Base-by-base conservation (phyloP, 2,329 filamentous ascomycete species). In the Aspergillus puulaauensis region DNA sequence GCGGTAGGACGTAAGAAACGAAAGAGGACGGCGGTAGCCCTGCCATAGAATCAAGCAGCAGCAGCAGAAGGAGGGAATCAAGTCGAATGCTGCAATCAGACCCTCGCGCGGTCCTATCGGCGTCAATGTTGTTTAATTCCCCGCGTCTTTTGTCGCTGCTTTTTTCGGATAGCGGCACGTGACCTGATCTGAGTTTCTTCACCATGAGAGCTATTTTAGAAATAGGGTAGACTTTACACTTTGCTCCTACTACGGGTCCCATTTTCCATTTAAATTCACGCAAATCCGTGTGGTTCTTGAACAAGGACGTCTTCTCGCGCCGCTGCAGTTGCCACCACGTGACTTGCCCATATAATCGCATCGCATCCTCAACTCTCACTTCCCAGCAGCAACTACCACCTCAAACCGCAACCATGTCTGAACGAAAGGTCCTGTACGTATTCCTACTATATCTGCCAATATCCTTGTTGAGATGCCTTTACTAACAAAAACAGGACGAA, bases 371-470 rank as follows among this genome's bases (percentile, higher is more conserved):
- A 6, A 33, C 19, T 17, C 39, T 43, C 15, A 54, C 21, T 37
- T 14, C 8, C 27, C 9, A 23, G 17, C 27, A 44, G 23, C 39
- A 58, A 37, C 49, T 19, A 44, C 14, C 37, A 35, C 14, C 14
- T 9, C 44, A 37, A 43, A 15, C 55, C 56, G 45, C 69, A 77
- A 79, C 66, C 67, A 95, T 95, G 91, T 93, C 90, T 65, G 91
- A 96, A 79, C 86, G 56, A 59, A 58, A 61, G 23, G 58, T 58
- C 31, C 23, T 60, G 24, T 54, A 14, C 31, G 33, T 57, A 52
- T 9, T 15, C 35, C 15, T 37, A 41, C 48, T 9, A 11, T 19
- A 4, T 40, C 6, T 15, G 21, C 3, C 9, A 2, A 21, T 15
- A 14, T 14, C 6, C 45, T n/a, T 19, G 40, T 14, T n/a, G 40